Conservation (phyloP, 495 filamentous ascomycete genomes). For the Aspergillus conjunctus region DNA sequence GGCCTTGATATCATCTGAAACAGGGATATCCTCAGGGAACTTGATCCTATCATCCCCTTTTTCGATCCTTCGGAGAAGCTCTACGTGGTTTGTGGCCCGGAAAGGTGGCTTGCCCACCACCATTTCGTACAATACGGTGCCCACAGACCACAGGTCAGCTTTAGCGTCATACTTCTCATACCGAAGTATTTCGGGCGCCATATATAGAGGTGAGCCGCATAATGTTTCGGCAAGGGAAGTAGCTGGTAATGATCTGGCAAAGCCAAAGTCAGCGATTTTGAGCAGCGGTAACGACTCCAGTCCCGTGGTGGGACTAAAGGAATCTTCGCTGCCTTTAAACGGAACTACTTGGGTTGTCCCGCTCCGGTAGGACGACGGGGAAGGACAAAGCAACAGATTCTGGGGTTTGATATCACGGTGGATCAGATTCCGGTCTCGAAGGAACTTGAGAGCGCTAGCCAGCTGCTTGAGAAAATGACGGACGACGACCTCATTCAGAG, state of each 20-base stretch:
- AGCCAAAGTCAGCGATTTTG: conserved; percentile 97
- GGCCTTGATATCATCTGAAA: conserved; percentile 78
- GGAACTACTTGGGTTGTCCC: conserved; percentile 54
- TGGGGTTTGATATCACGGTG: conserved; percentile 98
- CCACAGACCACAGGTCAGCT: conserved; percentile 96
- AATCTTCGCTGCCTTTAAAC: conserved; percentile 68
- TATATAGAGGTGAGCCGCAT: conserved; percentile 97
- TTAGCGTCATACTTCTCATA: conserved; percentile 98
- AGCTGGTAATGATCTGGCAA: conserved; percentile 84
- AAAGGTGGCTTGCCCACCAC: conserved; percentile 88
- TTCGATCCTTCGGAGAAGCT: conserved; percentile 89
- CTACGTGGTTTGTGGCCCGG: conserved; percentile 89
- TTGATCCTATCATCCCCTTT: conserved; percentile 77
- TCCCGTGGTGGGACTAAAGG: conserved; percentile 77
- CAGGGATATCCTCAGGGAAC: conserved; percentile 71
- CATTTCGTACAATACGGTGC: conserved; percentile 95
- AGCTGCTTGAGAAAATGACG: conserved; percentile 97
- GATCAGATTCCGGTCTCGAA: conserved; percentile 81
- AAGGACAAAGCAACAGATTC: conserved; percentile 88
- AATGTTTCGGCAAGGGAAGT: conserved; percentile 93
- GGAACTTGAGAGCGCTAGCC: conserved; percentile 85
- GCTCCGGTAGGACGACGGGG: conserved; percentile 62
- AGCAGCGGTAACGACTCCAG: conserved; percentile 89
- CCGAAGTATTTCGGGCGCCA: conserved; percentile 96
- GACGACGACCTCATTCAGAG: conserved; percentile 88